A percentile compares a stretch with the other conserved stretches of the same genome.
Evolutionary conservation across 345 rosid species (phyloP).

Genomic region (Garcia nutans): DNA sequence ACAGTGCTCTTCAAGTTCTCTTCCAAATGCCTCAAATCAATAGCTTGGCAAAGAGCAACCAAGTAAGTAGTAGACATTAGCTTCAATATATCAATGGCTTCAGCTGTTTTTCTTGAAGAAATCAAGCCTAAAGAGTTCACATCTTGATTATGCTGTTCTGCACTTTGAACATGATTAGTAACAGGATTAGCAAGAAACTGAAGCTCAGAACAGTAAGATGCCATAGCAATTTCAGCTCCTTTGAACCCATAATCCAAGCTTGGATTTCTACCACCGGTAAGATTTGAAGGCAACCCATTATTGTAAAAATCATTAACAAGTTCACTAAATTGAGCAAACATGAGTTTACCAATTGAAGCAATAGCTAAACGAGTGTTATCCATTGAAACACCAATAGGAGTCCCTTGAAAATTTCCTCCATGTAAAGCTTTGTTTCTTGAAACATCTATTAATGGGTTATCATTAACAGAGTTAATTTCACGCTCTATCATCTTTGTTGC

Average conservation of each 20-base stretch:
- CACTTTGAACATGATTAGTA: slow-evolving; percentile 37
- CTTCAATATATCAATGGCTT: slow-evolving; percentile 35
- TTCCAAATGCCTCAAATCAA: slow-evolving; percentile 36
- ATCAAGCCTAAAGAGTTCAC: slow-evolving; percentile 36
- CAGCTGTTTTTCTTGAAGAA: slow-evolving; percentile 34
- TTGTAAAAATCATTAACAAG: slow-evolving; percentile 38
- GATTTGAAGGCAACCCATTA: slow-evolving; percentile 36
- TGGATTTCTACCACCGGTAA: slow-evolving; percentile 33
- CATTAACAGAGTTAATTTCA: slow-evolving; percentile 37
- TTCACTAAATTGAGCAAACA: slow-evolving; percentile 36
- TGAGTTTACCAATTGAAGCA: slow-evolving; percentile 32
- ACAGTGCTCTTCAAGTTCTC: slow-evolving; percentile 29
- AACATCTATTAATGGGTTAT: slow-evolving; percentile 37
- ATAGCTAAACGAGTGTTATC: slow-evolving; percentile 35
- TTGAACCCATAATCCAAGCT: slow-evolving; percentile 41
- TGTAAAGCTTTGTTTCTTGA: slow-evolving; percentile 27
- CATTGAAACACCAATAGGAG: slow-evolving; percentile 39
- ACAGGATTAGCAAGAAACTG: slow-evolving; percentile 37
- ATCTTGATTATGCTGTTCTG: slow-evolving; percentile 40
- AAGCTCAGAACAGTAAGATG: slow-evolving; percentile 39
- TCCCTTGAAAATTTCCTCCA: slow-evolving; percentile 39
- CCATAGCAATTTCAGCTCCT: slow-evolving; percentile 42
- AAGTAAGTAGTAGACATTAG: slow-evolving; percentile 32
- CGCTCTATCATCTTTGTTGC: slow-evolving; percentile 37
- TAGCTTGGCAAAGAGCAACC: slow-evolving; percentile 34